These are phyloP conservation scores for Coemansia pectinata DNA, from an alignment of 192 early-diverging fungal species.

Conservation along the genomic window DNA sequence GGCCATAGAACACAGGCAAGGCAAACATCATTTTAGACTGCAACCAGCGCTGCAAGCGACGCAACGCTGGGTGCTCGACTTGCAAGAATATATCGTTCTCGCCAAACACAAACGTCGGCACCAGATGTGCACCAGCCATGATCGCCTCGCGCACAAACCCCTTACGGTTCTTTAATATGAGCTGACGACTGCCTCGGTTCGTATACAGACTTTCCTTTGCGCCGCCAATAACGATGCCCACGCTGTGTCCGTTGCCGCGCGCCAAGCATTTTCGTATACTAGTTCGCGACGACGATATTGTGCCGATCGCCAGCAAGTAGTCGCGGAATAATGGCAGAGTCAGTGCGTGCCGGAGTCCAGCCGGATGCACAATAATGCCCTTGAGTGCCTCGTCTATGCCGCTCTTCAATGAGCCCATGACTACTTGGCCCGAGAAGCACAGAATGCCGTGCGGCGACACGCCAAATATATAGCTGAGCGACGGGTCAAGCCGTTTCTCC, in stretches of 20 bases:
- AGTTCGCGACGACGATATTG: constrained; percentile 71
- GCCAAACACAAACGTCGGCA: constrained; percentile 91
- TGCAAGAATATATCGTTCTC: constrained; percentile 92
- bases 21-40: constrained; percentile 74
- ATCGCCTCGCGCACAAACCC: constrained; percentile 95
- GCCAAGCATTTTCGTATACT: constrained; percentile 79
- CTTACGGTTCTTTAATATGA: constrained; percentile 74
- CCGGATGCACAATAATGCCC: constrained; percentile 62
- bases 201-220: constrained; percentile 82
- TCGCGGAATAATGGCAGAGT: constrained; percentile 83
- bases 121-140: constrained; percentile 74
- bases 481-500: constrained; percentile 81
- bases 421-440: constrained; percentile 76
- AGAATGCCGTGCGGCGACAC: constrained; percentile 91
- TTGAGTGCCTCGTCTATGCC: constrained; percentile 71
- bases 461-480: constrained; percentile 87
- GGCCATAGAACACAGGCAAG: constrained; percentile 79
- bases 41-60: constrained; percentile 67
- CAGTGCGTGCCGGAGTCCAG: constrained; percentile 80
- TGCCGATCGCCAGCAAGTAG: constrained; percentile 73
- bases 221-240: constrained; percentile 90
- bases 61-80: constrained; percentile 64
- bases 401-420: constrained; percentile 81
- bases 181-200: constrained; percentile 62
- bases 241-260: constrained; percentile 73